These are phyloP conservation scores for Ramalina intermedia DNA, from an alignment of 495 filamentous ascomycete genomes.

Conservation along the genomic window DNA sequence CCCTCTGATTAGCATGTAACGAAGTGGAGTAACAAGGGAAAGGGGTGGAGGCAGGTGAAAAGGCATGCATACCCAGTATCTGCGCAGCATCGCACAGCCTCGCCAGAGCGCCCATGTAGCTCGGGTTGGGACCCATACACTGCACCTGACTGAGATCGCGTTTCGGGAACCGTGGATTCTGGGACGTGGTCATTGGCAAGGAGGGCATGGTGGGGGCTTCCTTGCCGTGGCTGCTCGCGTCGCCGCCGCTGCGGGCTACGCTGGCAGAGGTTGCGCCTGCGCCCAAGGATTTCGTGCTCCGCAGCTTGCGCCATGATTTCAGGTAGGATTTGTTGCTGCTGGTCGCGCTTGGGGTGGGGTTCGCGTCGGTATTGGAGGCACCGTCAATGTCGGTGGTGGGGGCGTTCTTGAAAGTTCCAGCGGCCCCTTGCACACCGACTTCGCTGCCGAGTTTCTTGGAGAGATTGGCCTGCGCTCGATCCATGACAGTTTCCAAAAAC, in stretches of 20 bases:
- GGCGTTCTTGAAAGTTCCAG: conserved; percentile 54
- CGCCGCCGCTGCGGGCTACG: conserved; percentile 24
- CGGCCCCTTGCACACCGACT: conserved; percentile 63
- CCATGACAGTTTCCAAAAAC: conserved; percentile 70
- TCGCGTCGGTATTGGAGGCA: conserved; percentile 19
- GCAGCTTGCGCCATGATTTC: conserved; percentile 67
- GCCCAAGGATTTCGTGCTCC: conserved; percentile 65
- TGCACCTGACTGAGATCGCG: conserved; percentile 53
- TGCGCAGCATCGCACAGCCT: conserved; percentile 90
- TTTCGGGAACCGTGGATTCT: conserved; percentile 44
- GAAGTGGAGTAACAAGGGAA: conserved; percentile 10
- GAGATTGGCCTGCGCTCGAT: conserved; percentile 64
- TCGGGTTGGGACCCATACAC: conserved; percentile 70
- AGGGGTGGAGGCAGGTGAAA: too few species aligned
- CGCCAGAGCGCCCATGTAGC: conserved; percentile 84
- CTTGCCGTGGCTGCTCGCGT: conserved; percentile 22
- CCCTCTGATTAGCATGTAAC: conserved; percentile 12
- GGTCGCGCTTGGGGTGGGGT: conserved; percentile 39
- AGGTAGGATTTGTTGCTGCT: conserved; percentile 51
- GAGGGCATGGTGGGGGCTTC: conserved; percentile 52
- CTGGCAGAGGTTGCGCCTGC: conserved; percentile 22
- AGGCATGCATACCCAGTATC: conserved; percentile 56
- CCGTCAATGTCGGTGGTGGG: conserved; percentile 24
- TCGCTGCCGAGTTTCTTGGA: conserved; percentile 78
- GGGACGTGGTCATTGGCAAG: conserved; percentile 65